Conservation (phyloP, 2,329 filamentous ascomycete species). For the Lecanoromycetidae sp. region DNA sequence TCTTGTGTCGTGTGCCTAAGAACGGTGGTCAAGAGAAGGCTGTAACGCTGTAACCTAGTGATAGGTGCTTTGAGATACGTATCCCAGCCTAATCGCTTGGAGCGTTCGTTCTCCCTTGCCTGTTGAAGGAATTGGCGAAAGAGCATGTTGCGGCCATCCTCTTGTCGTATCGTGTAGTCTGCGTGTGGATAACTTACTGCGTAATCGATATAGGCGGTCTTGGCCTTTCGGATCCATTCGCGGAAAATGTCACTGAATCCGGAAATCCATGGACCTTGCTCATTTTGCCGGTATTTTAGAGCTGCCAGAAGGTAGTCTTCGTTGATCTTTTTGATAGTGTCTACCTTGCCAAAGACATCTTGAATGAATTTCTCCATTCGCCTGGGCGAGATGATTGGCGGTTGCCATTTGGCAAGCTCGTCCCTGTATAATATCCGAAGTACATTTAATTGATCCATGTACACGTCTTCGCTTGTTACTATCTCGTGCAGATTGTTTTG, state of each 20-base stretch:
- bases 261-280: constrained; percentile 86
- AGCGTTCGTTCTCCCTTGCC: constrained; percentile 64
- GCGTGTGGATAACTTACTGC: constrained; percentile 78
- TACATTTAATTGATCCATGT: constrained; percentile 79
- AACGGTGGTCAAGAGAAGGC: constrained; percentile 69
- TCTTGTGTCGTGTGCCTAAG: constrained; percentile 73
- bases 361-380: constrained; percentile 67
- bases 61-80: constrained; percentile 90
- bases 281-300: constrained; percentile 90
- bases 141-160: constrained; percentile 69
- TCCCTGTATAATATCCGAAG: constrained; percentile 77
- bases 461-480: constrained; percentile 81
- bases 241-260: constrained; percentile 96
- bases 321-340: constrained; percentile 79
- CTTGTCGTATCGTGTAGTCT: constrained; percentile 68
- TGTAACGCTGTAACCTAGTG: constrained; percentile 81
- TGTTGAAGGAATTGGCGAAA: constrained; percentile 80
- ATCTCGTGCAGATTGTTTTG: constrained; percentile 95
- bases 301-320: constrained; percentile 86
- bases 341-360: constrained; percentile 82
- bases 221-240: constrained; percentile 95
- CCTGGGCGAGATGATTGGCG: constrained; percentile 68
- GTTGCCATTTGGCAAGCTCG: constrained; percentile 57
- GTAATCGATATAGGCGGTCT: constrained; percentile 79
- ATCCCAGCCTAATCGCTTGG: constrained; percentile 79